Percentiles rank a stretch among this genome's conserved stretches.
Evolutionary conservation across 257 asterid genomes (phyloP).

Genomic region (Forsythia suspensa): DNA sequence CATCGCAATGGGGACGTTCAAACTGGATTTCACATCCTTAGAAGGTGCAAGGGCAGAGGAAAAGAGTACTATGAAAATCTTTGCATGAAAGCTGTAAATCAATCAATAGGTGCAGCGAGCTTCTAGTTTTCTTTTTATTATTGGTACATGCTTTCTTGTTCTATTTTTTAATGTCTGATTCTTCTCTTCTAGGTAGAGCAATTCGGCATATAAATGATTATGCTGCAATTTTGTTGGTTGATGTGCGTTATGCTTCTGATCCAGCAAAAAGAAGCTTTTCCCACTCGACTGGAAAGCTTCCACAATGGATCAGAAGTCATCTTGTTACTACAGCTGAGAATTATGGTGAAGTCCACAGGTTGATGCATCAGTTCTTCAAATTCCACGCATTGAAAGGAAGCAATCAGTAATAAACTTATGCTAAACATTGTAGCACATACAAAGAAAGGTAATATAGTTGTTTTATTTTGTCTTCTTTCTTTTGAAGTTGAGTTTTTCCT

Average conservation of each 20-base stretch:
- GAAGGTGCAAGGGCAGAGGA: slow-evolving; percentile 81
- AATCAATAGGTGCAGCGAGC: slow-evolving; percentile 79
- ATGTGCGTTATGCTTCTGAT: slow-evolving; percentile 76
- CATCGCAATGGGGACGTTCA: slow-evolving; percentile 47
- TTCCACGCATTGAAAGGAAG: slow-evolving; percentile 55
- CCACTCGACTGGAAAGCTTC: slow-evolving; percentile 74
- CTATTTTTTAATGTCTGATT: slow-evolving; percentile 18
- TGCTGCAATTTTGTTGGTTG: slow-evolving; percentile 88
- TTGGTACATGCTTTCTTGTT: background rate
- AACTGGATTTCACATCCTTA: slow-evolving; percentile 66
- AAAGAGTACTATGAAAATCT: slow-evolving; percentile 93
- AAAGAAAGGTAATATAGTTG: background rate
- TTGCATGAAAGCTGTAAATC: slow-evolving; percentile 98
- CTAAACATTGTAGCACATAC: background rate
- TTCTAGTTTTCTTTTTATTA: background rate
- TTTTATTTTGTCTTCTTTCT: background rate
- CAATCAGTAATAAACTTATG: slow-evolving; percentile 18
- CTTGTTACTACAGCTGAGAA: slow-evolving; percentile 52
- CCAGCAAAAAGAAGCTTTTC: slow-evolving; percentile 49
- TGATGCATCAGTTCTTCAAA: slow-evolving; percentile 84
- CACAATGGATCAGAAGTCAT: slow-evolving; percentile 75
- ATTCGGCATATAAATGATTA: slow-evolving; percentile 85
- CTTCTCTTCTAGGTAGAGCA: slow-evolving; percentile 71
- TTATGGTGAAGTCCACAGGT: slow-evolving; percentile 78
- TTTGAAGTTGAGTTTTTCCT: no score